A percentile compares a stretch with the other conserved stretches of the same genome.
Evolutionary conservation across 768 basidiomycete species (phyloP).

Genomic region (Pleurotus citrinopileatus): DNA sequence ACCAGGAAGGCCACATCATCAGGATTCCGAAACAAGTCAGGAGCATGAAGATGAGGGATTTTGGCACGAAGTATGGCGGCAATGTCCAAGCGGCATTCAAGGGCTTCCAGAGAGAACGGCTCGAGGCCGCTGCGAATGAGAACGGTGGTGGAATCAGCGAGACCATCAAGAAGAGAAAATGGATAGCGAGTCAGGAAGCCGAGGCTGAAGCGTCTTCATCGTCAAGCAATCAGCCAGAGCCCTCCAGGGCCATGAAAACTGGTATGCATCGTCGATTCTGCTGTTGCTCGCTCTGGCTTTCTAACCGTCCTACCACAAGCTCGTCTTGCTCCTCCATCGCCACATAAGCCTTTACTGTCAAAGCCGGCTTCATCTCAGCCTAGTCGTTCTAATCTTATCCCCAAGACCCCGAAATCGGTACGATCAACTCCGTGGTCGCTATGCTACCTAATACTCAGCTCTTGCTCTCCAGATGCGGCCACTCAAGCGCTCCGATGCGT

Average conservation of each 20-base stretch:
- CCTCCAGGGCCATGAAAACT: conserved; percentile 51
- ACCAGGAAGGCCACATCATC: conserved; percentile 71
- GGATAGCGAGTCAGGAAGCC: conserved; percentile 63
- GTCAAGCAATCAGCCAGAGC: conserved; percentile 18
- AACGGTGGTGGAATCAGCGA: conserved; percentile 59
- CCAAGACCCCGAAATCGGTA: conserved; percentile 44
- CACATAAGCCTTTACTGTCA: conserved; percentile 55
- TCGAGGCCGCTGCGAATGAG: conserved; percentile 48
- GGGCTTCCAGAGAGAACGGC: conserved; percentile 63
- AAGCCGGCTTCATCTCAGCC: conserved; percentile 53
- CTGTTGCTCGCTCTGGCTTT: conserved; percentile 10
- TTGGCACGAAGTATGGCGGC: conserved; percentile 75
- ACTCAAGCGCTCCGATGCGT: conserved; percentile 18
- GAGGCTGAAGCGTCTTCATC: conserved; percentile 37
- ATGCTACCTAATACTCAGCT: neutral
- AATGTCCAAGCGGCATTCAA: conserved; percentile 70
- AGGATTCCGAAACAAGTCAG: conserved; percentile 77
- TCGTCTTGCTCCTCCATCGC: conserved; percentile 44
- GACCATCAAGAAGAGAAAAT: conserved; percentile 72
- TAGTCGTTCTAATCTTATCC: conserved; percentile 34
- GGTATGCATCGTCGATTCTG: conserved; percentile 37
- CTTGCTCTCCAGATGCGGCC: neutral
- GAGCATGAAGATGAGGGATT: conserved; percentile 70
- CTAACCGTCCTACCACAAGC: conserved; percentile 26
- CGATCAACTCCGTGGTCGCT: conserved; percentile 12